These are phyloP conservation scores for Syncephalastrum racemosum DNA, from an alignment of 371 early-diverging fungal species.

Conservation along the genomic window DNA sequence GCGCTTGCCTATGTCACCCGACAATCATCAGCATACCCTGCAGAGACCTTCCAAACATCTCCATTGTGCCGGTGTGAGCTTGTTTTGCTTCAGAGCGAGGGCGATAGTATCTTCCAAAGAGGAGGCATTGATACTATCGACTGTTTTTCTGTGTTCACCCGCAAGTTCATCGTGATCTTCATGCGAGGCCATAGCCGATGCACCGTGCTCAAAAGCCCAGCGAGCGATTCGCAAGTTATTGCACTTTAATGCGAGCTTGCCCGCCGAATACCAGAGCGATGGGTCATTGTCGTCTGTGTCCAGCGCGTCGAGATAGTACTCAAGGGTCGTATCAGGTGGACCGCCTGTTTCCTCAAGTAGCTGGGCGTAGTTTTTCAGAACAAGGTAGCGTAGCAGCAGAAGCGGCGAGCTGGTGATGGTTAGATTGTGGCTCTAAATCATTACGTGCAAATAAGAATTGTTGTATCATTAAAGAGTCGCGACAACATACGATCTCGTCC, in stretches of 20 bases:
- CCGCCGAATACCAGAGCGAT: slow-evolving; percentile 56
- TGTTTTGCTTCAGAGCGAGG: neutral
- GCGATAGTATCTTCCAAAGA: neutral
- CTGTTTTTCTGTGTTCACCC: slow-evolving; percentile 12
- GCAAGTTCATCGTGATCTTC: slow-evolving; percentile 5
- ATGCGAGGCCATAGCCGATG: slow-evolving; percentile 18
- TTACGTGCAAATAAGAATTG: neutral
- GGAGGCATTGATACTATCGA: neutral
- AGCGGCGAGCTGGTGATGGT: slow-evolving; percentile 28
- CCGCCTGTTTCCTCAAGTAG: slow-evolving; percentile 39
- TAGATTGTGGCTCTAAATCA: neutral
- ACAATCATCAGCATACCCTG: too few relatives aligned
- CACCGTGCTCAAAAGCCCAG: slow-evolving; percentile 50
- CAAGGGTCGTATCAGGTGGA: slow-evolving; percentile 8
- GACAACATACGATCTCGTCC: slow-evolving; percentile 27
- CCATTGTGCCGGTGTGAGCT: slow-evolving; percentile 52
- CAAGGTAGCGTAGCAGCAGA: slow-evolving; percentile 51
- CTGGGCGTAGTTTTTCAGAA: slow-evolving; percentile 61
- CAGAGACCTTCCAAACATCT: slow-evolving; percentile 58
- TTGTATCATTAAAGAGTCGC: neutral
- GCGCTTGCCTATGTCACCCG: neutral
- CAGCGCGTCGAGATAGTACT: slow-evolving; percentile 37
- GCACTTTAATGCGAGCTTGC: slow-evolving; percentile 38
- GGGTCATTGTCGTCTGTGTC: slow-evolving; percentile 56
- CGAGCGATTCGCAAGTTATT: slow-evolving; percentile 49